Base-by-base conservation (phyloP, 352 stramenopile species). In the Phytophthora nicotianae region DNA sequence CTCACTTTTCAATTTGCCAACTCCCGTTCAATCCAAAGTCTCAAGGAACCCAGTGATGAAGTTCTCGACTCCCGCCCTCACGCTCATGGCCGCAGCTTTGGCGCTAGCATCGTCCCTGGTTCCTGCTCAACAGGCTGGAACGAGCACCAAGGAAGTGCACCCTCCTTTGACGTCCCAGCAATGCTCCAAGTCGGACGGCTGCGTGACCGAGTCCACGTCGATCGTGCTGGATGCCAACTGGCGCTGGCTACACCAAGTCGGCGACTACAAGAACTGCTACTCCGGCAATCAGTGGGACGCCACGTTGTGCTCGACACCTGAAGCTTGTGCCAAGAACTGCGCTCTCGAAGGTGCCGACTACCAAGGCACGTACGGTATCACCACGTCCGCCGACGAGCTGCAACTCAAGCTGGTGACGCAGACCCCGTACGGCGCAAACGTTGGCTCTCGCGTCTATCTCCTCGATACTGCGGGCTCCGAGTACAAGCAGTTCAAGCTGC, bases 151-250 rank as follows among this genome's bases (percentile, higher is more conserved):
- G 0, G 82, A 91, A 62, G 64, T 79, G 4, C 82, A 91, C 45
- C 82, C 82, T 16, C 63, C 80, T 20, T 53, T 89, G 16, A 19
- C 65, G 1, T 80, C 78, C 11, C 64, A 83, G 50, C 56, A 65
- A 41, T 89, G 83, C 63, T 76, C 80, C 10, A 68, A 66, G 32
- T 20, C 53, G 0, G 62, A 52, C 8, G 79, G 79, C 2, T 91
- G 83, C 32, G 59, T 70, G 17, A 64, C 58, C 2, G 72, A 83
- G 29, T 23, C 60, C 5, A 90, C 75, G 19, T 86, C 79, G 17
- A 54, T 91, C 47, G 83, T 91, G 49, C 61, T 91, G 23, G 83
- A 91, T 65, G 74, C 80, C 50, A 90, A 90, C 62, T 89, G 83
- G 80, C 80, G 83, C 58, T 89, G 80, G 83, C 56, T 88, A 32